phyloP scores from a whole-genome alignment of 495 filamentous ascomycete species.

The Sporormia fimetaria region DNA sequence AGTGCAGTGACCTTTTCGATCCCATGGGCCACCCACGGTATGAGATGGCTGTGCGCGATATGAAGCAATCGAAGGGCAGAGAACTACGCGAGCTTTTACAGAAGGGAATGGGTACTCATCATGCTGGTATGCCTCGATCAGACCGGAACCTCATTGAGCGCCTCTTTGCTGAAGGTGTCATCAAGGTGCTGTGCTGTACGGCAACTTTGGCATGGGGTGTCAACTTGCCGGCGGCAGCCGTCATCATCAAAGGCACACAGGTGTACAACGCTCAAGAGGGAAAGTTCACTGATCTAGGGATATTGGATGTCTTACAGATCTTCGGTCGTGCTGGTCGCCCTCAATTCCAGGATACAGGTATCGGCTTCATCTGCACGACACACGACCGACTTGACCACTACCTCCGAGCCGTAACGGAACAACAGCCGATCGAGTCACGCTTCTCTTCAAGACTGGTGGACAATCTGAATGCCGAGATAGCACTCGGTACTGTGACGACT shows the following conservation, averaged over 20 bases:
- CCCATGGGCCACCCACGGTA: slow-evolving; percentile 58
- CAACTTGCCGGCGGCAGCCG: slow-evolving; percentile 92
- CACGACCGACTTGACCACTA: slow-evolving; percentile 90
- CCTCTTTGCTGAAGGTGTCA: slow-evolving; percentile 74
- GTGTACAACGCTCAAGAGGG: slow-evolving; percentile 92
- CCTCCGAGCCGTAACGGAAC: slow-evolving; percentile 81
- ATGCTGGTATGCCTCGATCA: slow-evolving; percentile 86
- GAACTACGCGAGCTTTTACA: slow-evolving; percentile 82
- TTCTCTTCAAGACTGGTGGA: slow-evolving; percentile 88
- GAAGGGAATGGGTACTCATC: slow-evolving; percentile 87
- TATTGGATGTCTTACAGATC: slow-evolving; percentile 95
- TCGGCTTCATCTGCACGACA: slow-evolving; percentile 93
- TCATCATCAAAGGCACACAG: slow-evolving; percentile 96
- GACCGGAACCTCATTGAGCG: slow-evolving; percentile 90
- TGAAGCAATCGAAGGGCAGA: slow-evolving; percentile 67
- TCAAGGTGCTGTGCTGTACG: slow-evolving; percentile 96
- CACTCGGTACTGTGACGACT: slow-evolving; percentile 88
- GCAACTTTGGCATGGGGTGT: slow-evolving; percentile 98
- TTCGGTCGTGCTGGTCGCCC: slow-evolving; percentile 96
- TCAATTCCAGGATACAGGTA: slow-evolving; percentile 91
- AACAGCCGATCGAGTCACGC: slow-evolving; percentile 89
- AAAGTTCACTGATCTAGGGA: slow-evolving; percentile 92
- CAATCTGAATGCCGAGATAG: slow-evolving; percentile 92
- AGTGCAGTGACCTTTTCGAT: slow-evolving; percentile 69
- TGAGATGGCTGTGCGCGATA: slow-evolving; percentile 61